Percentiles rank a stretch among this genome's conserved stretches.
Conservation (phyloP, 169 alveolate genomes). For the Amoebophrya sp. region DNA sequence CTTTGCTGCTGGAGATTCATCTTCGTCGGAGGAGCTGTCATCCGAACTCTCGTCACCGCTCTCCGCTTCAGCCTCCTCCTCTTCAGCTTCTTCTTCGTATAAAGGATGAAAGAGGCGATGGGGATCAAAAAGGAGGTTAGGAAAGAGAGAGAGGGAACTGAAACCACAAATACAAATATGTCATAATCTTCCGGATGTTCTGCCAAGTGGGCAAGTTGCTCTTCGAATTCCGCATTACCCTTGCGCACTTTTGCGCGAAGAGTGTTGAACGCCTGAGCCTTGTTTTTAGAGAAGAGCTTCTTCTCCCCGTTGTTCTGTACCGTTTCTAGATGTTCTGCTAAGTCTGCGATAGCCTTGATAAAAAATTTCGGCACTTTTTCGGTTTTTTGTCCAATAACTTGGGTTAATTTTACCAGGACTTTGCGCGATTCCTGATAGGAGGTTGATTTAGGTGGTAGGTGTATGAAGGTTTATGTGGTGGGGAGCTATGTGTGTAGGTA, state of each 20-base stretch:
- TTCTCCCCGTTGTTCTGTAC: constrained; percentile 43
- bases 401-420: constrained; percentile 34
- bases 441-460: no score
- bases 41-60: neutral
- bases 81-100: neutral
- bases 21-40: no score
- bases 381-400: constrained; percentile 38
- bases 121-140: no score
- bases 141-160: no score
- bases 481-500: no score
- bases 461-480: no score
- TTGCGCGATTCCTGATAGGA: no score
- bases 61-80: neutral
- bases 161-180: no score
- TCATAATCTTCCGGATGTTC: neutral
- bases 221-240: neutral
- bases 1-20: no score
- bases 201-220: neutral
- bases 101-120: no score
- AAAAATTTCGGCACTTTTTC: constrained; percentile 50
- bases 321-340: constrained; percentile 44
- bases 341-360: constrained; percentile 44
- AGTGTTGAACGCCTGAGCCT: constrained; percentile 53
- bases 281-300: constrained; percentile 44
- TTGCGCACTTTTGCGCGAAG: constrained; percentile 47